phyloP scores from a whole-genome alignment of 805 yeast genomes.

The Millerozyma acaciae region DNA sequence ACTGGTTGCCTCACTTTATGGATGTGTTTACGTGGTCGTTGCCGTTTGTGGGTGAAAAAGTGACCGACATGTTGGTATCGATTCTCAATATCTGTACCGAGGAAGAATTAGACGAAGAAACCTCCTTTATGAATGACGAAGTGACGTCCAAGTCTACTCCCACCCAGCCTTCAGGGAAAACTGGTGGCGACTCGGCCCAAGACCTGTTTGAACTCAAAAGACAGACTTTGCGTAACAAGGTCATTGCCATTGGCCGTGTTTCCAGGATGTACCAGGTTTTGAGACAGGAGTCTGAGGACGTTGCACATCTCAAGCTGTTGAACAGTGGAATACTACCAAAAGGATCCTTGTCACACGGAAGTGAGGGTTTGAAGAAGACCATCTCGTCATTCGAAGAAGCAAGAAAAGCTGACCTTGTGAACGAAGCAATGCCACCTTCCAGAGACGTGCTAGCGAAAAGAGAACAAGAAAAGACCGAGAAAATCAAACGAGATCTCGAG shows the following conservation, averaged over 20 bases:
- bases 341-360: slow-evolving; percentile 79
- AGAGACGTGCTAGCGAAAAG: slow-evolving; percentile 48
- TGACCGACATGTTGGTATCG: slow-evolving; percentile 87
- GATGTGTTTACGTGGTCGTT: slow-evolving; percentile 97
- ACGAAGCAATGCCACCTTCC: slow-evolving; percentile 87
- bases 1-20: slow-evolving; percentile 95
- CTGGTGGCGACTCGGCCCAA: slow-evolving; percentile 9
- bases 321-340: slow-evolving; percentile 80
- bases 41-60: slow-evolving; percentile 95
- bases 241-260: slow-evolving; percentile 93
- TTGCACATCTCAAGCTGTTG: slow-evolving; percentile 69
- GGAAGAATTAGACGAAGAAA: slow-evolving; percentile 82
- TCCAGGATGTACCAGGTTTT: slow-evolving; percentile 87
- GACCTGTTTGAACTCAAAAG: slow-evolving; percentile 32
- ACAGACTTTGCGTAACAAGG: slow-evolving; percentile 73
- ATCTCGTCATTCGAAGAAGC: slow-evolving; percentile 81
- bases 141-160: slow-evolving; percentile 8
- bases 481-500: slow-evolving; percentile 35
- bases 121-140: slow-evolving; percentile 44
- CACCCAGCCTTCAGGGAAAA: slow-evolving; percentile 1
- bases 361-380: slow-evolving; percentile 70
- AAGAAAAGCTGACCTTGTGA: slow-evolving; percentile 67
- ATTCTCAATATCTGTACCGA: slow-evolving; percentile 92
- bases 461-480: slow-evolving; percentile 45
- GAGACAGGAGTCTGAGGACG: slow-evolving; percentile 84